A percentile compares a stretch with the other conserved stretches of the same genome.
These are phyloP conservation scores for Sarocladium oryzae DNA, from an alignment of 2,329 filamentous ascomycete genomes.

Conservation along the genomic window DNA sequence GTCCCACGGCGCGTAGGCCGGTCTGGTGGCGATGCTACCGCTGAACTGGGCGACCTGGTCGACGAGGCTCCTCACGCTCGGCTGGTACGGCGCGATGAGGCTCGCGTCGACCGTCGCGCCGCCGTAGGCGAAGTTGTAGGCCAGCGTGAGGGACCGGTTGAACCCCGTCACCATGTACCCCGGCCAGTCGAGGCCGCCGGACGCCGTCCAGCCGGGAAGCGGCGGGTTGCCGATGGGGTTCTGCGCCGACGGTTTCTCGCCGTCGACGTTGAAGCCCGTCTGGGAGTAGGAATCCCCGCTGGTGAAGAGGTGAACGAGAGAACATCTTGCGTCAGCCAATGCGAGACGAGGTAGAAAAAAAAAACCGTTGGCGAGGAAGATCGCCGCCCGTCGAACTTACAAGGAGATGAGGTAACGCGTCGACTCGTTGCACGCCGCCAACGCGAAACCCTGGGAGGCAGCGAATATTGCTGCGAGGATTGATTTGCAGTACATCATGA, in stretches of 20 bases:
- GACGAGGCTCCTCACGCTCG: slow-evolving; percentile 28
- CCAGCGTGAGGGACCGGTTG: slow-evolving; percentile 36
- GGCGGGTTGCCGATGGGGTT: slow-evolving; percentile 59
- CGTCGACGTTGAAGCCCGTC: slow-evolving; percentile 45
- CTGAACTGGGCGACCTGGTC: slow-evolving; percentile 23
- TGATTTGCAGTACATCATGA: neutral
- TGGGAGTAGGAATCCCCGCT: slow-evolving; percentile 28
- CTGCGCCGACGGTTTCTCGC: slow-evolving; percentile 40
- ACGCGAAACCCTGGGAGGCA: neutral
- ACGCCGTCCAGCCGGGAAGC: slow-evolving; percentile 43
- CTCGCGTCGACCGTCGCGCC: slow-evolving; percentile 46
- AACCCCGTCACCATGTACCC: slow-evolving; percentile 40
- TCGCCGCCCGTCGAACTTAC: too few relatives aligned
- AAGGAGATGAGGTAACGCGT: slow-evolving; percentile 8
- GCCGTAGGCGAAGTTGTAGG: slow-evolving; percentile 48
- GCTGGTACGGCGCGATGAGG: slow-evolving; percentile 43
- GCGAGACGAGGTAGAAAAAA: too few relatives aligned
- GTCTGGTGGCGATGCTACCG: slow-evolving; percentile 22
- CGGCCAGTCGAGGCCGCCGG: slow-evolving; percentile 46
- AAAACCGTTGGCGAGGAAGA: too few relatives aligned
- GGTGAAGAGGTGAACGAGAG: neutral
- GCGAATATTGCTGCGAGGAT: neutral
- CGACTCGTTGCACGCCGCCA: neutral
- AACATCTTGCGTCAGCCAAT: too few relatives aligned
- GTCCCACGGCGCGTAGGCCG: slow-evolving; percentile 33